phyloP scores from a whole-genome alignment of 495 filamentous ascomycete genomes.

The Penicillium angulare region DNA sequence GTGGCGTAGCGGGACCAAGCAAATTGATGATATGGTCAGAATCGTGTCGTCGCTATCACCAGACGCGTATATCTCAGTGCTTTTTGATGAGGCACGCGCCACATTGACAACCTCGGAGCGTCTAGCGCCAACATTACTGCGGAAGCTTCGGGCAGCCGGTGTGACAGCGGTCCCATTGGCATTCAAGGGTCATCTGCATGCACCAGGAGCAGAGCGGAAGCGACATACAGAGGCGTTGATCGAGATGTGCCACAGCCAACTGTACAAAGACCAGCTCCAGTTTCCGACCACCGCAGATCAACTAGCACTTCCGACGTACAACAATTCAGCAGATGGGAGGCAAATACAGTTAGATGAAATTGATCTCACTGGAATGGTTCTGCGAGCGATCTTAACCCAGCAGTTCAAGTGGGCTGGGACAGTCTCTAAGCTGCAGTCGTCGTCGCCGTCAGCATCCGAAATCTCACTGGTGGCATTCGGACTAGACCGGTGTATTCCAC shows the following conservation, averaged over 20 bases:
- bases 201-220: neutral
- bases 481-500: constrained; percentile 41
- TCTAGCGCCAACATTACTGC: constrained; percentile 19
- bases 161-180: constrained; percentile 25
- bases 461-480: constrained; percentile 45
- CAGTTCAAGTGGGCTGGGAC: constrained; percentile 39
- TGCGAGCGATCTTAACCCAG: constrained; percentile 41
- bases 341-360: neutral
- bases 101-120: constrained; percentile 27
- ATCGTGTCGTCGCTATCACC: neutral
- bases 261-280: constrained; percentile 28
- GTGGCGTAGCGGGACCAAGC: neutral
- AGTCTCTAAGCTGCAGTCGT: constrained; percentile 20
- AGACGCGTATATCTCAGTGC: constrained; percentile 45
- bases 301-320: neutral
- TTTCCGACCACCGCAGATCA: constrained; percentile 13
- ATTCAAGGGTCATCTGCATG: constrained; percentile 2
- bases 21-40: neutral
- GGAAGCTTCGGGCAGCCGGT: constrained; percentile 34
- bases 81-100: constrained; percentile 39
- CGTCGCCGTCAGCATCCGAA: constrained; percentile 7
- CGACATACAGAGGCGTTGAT: neutral
- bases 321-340: neutral
- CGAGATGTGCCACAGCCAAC: constrained; percentile 7
- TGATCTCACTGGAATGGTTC: constrained; percentile 15